Conservation (phyloP, 2,329 filamentous ascomycete species). For the Pseudogymnoascus sp. region DNA sequence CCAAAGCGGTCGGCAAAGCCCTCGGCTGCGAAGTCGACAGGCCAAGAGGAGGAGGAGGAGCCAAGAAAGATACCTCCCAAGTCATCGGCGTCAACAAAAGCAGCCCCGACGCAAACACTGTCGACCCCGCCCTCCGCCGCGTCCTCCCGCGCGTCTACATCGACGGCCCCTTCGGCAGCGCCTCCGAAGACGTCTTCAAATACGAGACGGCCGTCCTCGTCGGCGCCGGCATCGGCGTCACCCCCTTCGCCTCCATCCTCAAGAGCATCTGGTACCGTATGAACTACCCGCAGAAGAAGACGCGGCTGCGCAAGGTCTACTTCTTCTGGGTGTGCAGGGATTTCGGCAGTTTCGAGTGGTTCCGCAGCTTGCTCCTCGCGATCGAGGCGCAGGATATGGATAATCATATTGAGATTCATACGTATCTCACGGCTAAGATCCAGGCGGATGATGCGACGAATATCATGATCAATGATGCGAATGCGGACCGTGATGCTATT, state of each 20-base stretch:
- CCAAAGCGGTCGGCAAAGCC: constrained; percentile 58
- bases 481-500: constrained; percentile 76
- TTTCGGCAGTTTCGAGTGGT: constrained; percentile 86
- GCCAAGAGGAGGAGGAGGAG: constrained; percentile 40
- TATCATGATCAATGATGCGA: constrained; percentile 88
- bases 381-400: constrained; percentile 82
- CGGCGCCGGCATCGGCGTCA: constrained; percentile 76
- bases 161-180: constrained; percentile 78
- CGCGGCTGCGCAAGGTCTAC: constrained; percentile 75
- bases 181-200: constrained; percentile 85
- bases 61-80: constrained; percentile 48
- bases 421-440: constrained; percentile 80
- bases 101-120: constrained; percentile 40
- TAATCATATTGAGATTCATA: constrained; percentile 81
- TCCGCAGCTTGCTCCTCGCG: constrained; percentile 72
- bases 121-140: constrained; percentile 64
- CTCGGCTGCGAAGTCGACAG: constrained; percentile 69
- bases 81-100: constrained; percentile 62
- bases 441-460: constrained; percentile 80
- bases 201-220: constrained; percentile 75
- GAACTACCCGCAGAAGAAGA: constrained; percentile 78
- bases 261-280: constrained; percentile 93
- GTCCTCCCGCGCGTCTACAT: constrained; percentile 75
- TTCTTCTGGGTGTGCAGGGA: constrained; percentile 91
- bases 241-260: constrained; percentile 78